Evolutionary conservation across 2,329 filamentous ascomycete genomes (phyloP).

Genomic region (Trichoderma atrobrunneum): DNA sequence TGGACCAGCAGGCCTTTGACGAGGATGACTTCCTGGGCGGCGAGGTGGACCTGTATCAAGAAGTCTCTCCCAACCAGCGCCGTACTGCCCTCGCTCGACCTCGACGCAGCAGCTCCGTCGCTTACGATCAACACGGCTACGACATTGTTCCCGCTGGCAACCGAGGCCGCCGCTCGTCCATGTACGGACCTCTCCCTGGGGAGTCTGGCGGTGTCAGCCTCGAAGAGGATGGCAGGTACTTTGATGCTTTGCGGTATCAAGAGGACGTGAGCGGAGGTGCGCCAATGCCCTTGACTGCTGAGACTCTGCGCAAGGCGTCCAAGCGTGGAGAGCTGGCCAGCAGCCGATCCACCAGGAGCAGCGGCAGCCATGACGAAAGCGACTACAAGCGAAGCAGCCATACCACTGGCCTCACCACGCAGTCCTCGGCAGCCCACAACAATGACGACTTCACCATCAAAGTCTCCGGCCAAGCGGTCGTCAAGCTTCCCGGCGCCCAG

Average conservation of each 20-base stretch:
- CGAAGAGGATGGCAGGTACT: conserved; percentile 41
- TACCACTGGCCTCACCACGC: conserved; percentile 56
- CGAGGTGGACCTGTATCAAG: conserved; percentile 37
- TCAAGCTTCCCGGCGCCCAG: conserved; percentile 55
- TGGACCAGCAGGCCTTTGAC: conserved; percentile 32
- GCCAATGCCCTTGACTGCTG: conserved; percentile 52
- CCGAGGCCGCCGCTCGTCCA: conserved; percentile 40
- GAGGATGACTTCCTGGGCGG: conserved; percentile 40
- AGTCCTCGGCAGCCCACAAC: conserved; percentile 47
- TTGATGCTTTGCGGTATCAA: conserved; percentile 47
- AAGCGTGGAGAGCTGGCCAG: conserved; percentile 46
- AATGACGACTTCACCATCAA: conserved; percentile 61
- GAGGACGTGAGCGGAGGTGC: conserved; percentile 48
- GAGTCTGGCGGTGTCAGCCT: conserved; percentile 35
- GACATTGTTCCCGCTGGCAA: conserved; percentile 40
- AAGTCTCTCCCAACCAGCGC: conserved; percentile 38
- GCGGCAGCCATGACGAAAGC: conserved; percentile 60
- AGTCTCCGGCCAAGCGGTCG: conserved; percentile 53
- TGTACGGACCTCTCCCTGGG: conserved; percentile 38
- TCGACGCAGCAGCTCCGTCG: conserved; percentile 35
- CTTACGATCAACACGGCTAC: conserved; percentile 40
- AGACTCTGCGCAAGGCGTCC: conserved; percentile 51
- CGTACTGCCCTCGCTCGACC: conserved; percentile 32
- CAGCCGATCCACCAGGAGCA: conserved; percentile 58
- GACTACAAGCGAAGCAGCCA: conserved; percentile 61